Conservation (phyloP, 2,329 filamentous ascomycete genomes). For the Stagonosporopsis vannaccii region DNA sequence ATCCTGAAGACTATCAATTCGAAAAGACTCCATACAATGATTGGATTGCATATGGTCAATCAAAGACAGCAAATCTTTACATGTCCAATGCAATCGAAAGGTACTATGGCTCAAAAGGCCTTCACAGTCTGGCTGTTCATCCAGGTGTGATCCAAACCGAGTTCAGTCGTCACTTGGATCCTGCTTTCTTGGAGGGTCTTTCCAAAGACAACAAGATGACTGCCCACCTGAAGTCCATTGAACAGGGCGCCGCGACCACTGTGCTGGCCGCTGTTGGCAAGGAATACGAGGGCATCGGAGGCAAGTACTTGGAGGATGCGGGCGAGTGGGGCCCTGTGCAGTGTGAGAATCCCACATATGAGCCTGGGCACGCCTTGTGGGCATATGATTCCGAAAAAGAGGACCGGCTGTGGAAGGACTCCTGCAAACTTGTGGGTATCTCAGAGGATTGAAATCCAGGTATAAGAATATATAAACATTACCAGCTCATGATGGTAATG, state of each 20-base stretch:
- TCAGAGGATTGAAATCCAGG: no score
- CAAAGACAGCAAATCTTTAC: constrained; percentile 62
- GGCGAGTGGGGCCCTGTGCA: background rate
- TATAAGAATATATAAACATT: no score
- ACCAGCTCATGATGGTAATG: no score
- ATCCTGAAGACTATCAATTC: constrained; percentile 54
- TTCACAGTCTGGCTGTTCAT: constrained; percentile 48
- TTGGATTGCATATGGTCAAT: constrained; percentile 55
- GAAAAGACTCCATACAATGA: constrained; percentile 40
- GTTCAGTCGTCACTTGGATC: background rate
- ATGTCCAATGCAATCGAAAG: constrained; percentile 62
- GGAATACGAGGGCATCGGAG: background rate
- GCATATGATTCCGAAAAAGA: background rate
- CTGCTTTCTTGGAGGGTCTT: background rate
- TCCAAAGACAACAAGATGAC: background rate
- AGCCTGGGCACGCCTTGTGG: background rate
- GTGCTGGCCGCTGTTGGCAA: background rate
- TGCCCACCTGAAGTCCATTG: background rate
- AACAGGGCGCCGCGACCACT: background rate
- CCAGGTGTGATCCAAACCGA: constrained; percentile 25
- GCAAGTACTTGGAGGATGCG: background rate
- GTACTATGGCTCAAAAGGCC: constrained; percentile 53
- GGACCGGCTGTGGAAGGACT: background rate
- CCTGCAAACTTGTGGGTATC: no score
- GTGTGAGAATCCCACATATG: background rate